Base-by-base conservation (phyloP, 1,284 basidiomycete species). In the Leccinum holopus region DNA sequence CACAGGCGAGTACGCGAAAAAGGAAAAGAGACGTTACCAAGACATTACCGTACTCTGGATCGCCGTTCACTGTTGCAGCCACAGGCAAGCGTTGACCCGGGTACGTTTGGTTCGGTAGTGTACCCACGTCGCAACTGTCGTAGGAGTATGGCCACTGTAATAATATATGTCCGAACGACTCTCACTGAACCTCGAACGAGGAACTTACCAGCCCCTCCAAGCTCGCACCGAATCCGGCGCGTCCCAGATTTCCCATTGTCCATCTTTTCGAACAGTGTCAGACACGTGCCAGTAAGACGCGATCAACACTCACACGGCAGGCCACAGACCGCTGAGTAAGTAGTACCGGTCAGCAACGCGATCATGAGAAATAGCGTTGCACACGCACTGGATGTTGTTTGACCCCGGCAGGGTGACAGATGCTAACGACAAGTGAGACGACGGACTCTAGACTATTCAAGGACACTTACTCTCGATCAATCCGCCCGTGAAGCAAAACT, bases 401-500 rank as follows among this genome's bases (percentile, higher is more conserved):
- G 70, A 83, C 71, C 91, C 91, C 77, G 85, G 84, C 1, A 90
- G 76, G 39, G 76, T 79, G 21, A 84, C 81, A 39, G 79, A 79
- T 3, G 87, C 87, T 83, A 52, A 16, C n/a, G 47, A 61, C n/a
- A 44, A 41, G 49, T 66, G 41, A 66, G 63, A 55, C 3, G 35
- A 5, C 1, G 16, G 21, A 52, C 2, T 49, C 33, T 1, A 41
- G 6, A 18, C 66, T 44, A 68, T 44, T 79, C 79, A 1, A 80
- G 80, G 2, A 56, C 67, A 59, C 82, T 75, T 30, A 91, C 84
- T 82, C 72, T 87, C 84, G 54, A 90, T 78, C 62, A 88, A 76
- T 21, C 88, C 89, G 5, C 90, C 90, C 0, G 88, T 92, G 74
- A 95, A 95, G 75, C 92, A 95, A 70, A 94, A 88, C 75, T 94